A percentile compares a stretch with the other conserved stretches of the same genome.
Conservation (phyloP, 2,329 filamentous ascomycete species). For the Gremmenia infestans region DNA sequence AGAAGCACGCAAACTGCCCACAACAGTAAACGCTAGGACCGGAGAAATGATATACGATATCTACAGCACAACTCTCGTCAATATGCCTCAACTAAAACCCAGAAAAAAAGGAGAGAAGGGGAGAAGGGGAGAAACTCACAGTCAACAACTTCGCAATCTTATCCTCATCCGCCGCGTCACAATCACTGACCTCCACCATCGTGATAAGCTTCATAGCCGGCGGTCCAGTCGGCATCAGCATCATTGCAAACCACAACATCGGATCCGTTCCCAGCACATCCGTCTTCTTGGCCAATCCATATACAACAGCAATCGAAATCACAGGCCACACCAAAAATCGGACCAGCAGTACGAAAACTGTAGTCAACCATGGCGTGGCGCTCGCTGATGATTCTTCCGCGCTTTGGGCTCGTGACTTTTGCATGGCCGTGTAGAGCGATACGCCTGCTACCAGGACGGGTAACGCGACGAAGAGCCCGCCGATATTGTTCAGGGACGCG, state of each 20-base stretch:
- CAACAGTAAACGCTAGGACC: slow-evolving; percentile 34
- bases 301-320: slow-evolving; percentile 51
- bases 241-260: slow-evolving; percentile 58
- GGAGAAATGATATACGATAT: slow-evolving; percentile 37
- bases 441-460: slow-evolving; percentile 64
- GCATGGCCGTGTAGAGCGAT: slow-evolving; percentile 53
- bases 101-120: too few species aligned
- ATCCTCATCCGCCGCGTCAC: slow-evolving; percentile 36
- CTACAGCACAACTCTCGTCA: slow-evolving; percentile 16
- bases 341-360: slow-evolving; percentile 46
- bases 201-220: slow-evolving; percentile 44
- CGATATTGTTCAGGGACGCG: slow-evolving; percentile 54
- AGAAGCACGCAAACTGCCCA: slow-evolving; percentile 32
- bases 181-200: slow-evolving; percentile 40
- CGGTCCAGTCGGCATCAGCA: slow-evolving; percentile 44
- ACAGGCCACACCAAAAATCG: slow-evolving; percentile 58
- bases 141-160: slow-evolving; percentile 41
- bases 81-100: too few species aligned
- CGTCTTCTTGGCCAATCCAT: slow-evolving; percentile 48
- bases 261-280: slow-evolving; percentile 50
- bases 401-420: slow-evolving; percentile 39
- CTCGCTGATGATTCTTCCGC: background rate
- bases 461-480: slow-evolving; percentile 57
- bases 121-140: slow-evolving; percentile 26
- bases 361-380: slow-evolving; percentile 43